Evolutionary conservation across 2,329 filamentous ascomycete species (phyloP).

Genomic region (Aspergillus bombycis): DNA sequence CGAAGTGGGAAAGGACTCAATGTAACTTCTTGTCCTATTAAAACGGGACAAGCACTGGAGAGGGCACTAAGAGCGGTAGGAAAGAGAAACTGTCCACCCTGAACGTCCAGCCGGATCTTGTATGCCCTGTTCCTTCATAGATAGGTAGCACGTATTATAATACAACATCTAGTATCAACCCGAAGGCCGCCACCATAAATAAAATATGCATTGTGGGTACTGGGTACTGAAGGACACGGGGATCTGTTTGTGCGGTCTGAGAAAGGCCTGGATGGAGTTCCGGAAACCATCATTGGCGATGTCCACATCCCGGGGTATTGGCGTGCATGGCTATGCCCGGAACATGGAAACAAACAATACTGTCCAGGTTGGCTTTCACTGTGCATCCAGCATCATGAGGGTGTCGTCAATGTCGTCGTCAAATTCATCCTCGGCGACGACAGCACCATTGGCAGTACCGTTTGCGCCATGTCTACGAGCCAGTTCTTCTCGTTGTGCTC

Average conservation of each 20-base stretch:
- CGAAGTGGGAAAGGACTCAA: neutral
- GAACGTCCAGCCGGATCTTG: neutral
- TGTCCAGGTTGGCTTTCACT: constrained; percentile 22
- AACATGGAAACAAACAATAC: neutral
- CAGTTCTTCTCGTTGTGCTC: constrained; percentile 60
- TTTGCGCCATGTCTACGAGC: constrained; percentile 31
- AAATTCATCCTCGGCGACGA: constrained; percentile 37
- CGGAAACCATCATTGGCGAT: neutral
- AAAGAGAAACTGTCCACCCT: neutral
- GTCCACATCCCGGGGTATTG: neutral
- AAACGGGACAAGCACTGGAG: neutral
- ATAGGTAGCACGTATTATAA: neutral
- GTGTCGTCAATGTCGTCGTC: constrained; percentile 50
- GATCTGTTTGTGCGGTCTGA: neutral
- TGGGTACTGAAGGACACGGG: neutral
- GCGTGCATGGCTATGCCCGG: constrained; percentile 14
- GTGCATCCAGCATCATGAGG: constrained; percentile 45
- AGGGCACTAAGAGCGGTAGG: neutral
- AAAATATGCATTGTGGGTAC: neutral
- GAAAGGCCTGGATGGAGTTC: no score
- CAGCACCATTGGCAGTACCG: constrained; percentile 27
- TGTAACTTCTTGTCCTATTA: neutral
- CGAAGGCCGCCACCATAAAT: neutral
- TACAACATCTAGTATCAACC: neutral
- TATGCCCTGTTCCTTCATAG: neutral